Conservation (phyloP, 2,329 filamentous ascomycete genomes). For the Talaromyces verruculosus region DNA sequence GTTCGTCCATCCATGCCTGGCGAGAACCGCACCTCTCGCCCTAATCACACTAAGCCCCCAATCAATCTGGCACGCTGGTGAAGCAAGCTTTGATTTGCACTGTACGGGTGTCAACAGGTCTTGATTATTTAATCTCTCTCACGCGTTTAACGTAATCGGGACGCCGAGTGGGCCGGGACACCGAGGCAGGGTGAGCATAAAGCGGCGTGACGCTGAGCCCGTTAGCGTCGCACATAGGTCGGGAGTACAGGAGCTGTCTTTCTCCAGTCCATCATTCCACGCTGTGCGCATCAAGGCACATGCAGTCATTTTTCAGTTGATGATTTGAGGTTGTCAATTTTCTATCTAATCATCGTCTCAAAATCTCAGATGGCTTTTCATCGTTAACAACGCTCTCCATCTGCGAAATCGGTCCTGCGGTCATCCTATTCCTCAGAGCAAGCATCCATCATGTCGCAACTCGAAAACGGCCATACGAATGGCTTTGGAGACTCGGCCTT, state of each 20-base stretch:
- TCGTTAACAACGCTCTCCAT: constrained; percentile 6
- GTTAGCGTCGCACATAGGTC: too few species aligned
- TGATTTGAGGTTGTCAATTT: not conserved
- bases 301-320: not conserved
- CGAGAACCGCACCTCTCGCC: too few species aligned
- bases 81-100: too few species aligned
- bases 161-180: too few species aligned
- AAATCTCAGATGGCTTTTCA: constrained; percentile 11
- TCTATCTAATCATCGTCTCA: not conserved
- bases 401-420: constrained; percentile 18
- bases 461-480: constrained; percentile 54
- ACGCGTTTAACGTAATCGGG: too few species aligned
- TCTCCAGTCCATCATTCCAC: constrained; percentile 5
- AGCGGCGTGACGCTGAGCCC: too few species aligned
- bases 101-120: too few species aligned
- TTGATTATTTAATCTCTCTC: too few species aligned
- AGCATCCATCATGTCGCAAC: constrained; percentile 49
- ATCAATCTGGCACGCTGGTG: too few species aligned
- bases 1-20: too few species aligned
- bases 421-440: constrained; percentile 4
- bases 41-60: too few species aligned
- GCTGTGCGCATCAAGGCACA: constrained; percentile 8
- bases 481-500: constrained; percentile 50
- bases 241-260: not conserved
- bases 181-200: too few species aligned